Evolutionary conservation across 441 rosid genomes (phyloP), one percentile per base, ranked within the genome.

Genomic region (Adansonia gregorii): DNA sequence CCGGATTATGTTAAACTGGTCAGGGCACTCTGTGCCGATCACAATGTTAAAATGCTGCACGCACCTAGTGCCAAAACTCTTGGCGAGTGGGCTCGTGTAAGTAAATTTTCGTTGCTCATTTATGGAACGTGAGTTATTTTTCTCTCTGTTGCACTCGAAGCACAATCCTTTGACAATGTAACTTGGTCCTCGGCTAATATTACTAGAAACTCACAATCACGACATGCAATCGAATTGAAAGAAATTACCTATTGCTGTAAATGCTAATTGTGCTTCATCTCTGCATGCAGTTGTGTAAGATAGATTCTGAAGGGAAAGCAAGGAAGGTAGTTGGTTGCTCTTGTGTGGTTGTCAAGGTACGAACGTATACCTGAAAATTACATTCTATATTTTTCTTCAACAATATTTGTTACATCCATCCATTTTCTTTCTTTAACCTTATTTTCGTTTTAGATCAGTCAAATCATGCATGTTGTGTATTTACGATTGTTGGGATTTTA

Each of bases 41-140:
- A 92, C 82, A 86, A 84, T 17, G 89, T 91, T 17, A 84, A 84
- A 73, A 73, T 95, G 83, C 76, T 95, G 60, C 87, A 87, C 0
- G 97, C 90, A 20, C 98, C 97, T 10, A 90, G 92, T 83, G 93
- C 98, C 31, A 92, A 93, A 82, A 87, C 93, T 49, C 98, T 92
- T 0, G 99, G 99, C 45, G 97, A 95, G 80, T 95, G 99, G 99
- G 98, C 97, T 81, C 98, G 99, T 63, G 99, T 95, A 84, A 88
- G 97, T 89, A 39, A 60, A 52, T 4, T 20, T 0, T 52, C 24
- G 8, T n/a, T 1, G 20, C 19, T 61, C 3, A 4, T 19, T 39
- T 48, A 51, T 9, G 20, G 22, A 71, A 31, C 17, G 10, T 14
- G 6, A 24, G 19, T 15, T 70, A 51, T 27, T 51, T 1, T 12